A percentile compares a stretch with the other conserved stretches of the same genome.
Conservation (phyloP, 2,329 filamentous ascomycete genomes). For the Colletotrichum lindemuthianum region DNA sequence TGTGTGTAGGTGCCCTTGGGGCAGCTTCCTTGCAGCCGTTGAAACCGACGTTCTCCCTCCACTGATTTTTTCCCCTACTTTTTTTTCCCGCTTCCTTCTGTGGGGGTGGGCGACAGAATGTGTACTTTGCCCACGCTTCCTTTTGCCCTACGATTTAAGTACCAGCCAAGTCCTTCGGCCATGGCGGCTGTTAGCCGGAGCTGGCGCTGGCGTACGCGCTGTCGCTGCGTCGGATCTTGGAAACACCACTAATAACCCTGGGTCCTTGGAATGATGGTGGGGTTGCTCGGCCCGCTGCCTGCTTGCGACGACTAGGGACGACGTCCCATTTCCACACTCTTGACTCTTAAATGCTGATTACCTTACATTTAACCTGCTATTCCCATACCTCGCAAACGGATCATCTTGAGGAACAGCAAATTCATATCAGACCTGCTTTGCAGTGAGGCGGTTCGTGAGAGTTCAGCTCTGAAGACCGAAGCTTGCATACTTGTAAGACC, state of each 20-base stretch:
- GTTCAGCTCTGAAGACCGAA: no score
- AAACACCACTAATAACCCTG: constrained; percentile 5
- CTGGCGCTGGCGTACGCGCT: constrained; percentile 25
- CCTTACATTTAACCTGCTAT: background rate
- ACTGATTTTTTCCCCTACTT: no score
- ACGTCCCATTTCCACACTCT: background rate
- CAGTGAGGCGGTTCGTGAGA: no score
- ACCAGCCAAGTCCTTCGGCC: background rate
- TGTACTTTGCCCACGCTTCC: no score
- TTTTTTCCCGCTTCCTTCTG: no score
- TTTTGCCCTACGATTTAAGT: background rate
- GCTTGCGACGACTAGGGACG: constrained; percentile 1
- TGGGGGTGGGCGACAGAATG: no score
- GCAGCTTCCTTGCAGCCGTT: no score
- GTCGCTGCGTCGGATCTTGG: constrained; percentile 32
- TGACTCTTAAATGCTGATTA: constrained; percentile 12
- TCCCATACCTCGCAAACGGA: background rate
- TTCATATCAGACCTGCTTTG: no score
- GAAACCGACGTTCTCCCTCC: no score
- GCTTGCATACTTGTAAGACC: no score
- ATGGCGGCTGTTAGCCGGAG: constrained; percentile 8
- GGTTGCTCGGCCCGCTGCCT: constrained; percentile 19
- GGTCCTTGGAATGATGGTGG: constrained; percentile 26
- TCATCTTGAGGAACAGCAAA: no score
- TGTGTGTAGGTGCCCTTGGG: no score